Base-by-base conservation (phyloP, 495 filamentous ascomycete genomes). In the Parachaetomium inaequale region DNA sequence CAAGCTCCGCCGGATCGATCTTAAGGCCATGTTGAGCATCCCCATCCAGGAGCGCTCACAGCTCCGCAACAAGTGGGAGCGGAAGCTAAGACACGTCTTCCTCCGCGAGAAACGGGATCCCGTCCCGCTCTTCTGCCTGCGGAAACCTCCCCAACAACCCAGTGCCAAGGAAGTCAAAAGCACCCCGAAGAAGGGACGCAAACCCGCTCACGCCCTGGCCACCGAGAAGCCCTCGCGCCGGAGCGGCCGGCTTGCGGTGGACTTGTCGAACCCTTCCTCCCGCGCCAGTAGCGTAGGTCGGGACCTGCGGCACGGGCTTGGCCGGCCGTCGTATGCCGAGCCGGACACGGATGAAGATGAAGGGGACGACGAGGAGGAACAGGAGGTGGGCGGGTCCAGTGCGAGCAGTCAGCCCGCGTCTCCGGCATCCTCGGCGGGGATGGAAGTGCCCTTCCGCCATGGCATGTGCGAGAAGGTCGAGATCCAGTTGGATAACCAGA, bases 381-480 rank as follows among this genome's bases (percentile, higher is more conserved):
- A 45, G 8, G 23, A 23, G 0, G 51, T n/a, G 12, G 51, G 25
- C 17, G 38, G 14, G 25, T 21, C 23, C 2, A 40, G 36, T 15
- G 26, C 17, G 6, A 6, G 23, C 3, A 43, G 28, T 34, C 26
- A 23, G 2, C 21, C 51, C 7, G 38, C 3, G 36, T 61, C 58
- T 15, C 36, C 58, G 14, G 15, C 29, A 15, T 15, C 53, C 2
- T 19, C 49, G 3, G 14, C 34, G 0, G 53, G 45, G 14, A 31
- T 28, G 14, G 50, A 34, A 21, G n/a, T 14, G 7, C 59, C 72
- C 2, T 76, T 80, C 60, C 74, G 87, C 17, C 92, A 94, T 50
- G 90, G 92, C 2, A 79, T 91, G 80, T 96, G 92, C 72, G 80
- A 92, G 26, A 76, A 84, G 36, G 91, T 96, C n/a, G 83, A 85